Percentiles rank a stretch among this genome's conserved stretches.
phyloP scores from a whole-genome alignment of 2,329 filamentous ascomycete genomes.

The Xylariaceae sp. region DNA sequence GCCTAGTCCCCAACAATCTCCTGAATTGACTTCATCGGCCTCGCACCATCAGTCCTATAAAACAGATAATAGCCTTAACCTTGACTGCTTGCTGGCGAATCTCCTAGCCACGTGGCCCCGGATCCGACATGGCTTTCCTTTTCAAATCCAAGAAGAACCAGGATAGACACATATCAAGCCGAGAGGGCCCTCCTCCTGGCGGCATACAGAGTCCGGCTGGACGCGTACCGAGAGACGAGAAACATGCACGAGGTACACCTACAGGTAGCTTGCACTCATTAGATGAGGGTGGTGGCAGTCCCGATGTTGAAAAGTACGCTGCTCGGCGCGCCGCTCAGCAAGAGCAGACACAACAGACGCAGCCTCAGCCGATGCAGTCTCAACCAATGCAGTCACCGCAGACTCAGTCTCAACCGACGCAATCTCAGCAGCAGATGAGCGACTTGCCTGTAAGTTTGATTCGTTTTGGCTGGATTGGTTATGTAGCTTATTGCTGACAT shows the following conservation, averaged over 20 bases:
- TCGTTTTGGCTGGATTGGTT: background rate
- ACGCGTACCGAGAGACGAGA: constrained; percentile 51
- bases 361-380: constrained; percentile 23
- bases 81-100: constrained; percentile 29
- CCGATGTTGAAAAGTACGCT: constrained; percentile 54
- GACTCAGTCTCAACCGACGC: constrained; percentile 10
- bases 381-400: constrained; percentile 19
- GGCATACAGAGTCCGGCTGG: constrained; percentile 45
- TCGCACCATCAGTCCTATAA: constrained; percentile 2
- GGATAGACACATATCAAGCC: constrained; percentile 52
- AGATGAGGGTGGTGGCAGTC: constrained; percentile 54
- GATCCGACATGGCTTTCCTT: constrained; percentile 66
- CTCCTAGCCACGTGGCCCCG: constrained; percentile 30
- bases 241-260: constrained; percentile 61
- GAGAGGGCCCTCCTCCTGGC: constrained; percentile 47
- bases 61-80: constrained; percentile 16
- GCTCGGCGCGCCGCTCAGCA: constrained; percentile 50
- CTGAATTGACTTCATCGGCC: background rate
- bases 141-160: constrained; percentile 78
- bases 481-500: background rate
- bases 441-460: constrained; percentile 36
- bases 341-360: constrained; percentile 37
- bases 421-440: constrained; percentile 24
- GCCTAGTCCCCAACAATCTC: background rate
- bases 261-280: constrained; percentile 74